Conservation (phyloP, 305 asterid genomes). For the Coffea humblotiana region DNA sequence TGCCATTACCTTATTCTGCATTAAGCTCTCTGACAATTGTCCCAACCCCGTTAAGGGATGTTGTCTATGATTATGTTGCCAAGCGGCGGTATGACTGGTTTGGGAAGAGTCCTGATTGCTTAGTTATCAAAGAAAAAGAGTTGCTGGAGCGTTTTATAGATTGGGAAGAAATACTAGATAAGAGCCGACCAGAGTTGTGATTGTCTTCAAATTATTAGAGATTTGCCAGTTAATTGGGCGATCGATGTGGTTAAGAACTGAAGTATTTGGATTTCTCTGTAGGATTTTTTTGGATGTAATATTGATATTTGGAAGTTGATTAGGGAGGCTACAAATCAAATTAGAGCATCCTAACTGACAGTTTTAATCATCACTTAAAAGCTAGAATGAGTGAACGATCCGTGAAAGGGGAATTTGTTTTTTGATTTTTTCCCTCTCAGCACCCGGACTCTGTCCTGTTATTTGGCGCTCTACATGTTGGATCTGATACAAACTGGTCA, state of each 20-base stretch:
- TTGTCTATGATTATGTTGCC: constrained; percentile 73
- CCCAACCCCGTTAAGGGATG: constrained; percentile 81
- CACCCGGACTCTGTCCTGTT: not conserved
- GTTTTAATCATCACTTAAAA: not conserved
- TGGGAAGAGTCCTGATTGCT: constrained; percentile 72
- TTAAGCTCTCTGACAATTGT: constrained; percentile 55
- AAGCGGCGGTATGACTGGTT: constrained; percentile 75
- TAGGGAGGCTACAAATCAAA: not conserved
- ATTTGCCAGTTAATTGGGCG: not conserved
- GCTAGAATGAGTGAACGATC: not conserved
- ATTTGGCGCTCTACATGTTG: not conserved
- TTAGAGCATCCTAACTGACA: not conserved
- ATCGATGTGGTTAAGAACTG: not conserved
- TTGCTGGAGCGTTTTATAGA: constrained; percentile 82
- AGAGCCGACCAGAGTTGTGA: constrained; percentile 42
- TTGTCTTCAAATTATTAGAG: not conserved
- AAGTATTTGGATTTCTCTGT: not conserved
- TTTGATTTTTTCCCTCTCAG: not conserved
- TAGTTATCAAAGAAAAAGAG: constrained; percentile 72
- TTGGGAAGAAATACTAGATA: constrained; percentile 73
- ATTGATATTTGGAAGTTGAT: not conserved
- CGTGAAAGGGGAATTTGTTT: not conserved
- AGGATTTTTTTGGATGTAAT: not conserved
- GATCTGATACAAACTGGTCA: not conserved
- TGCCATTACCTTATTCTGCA: constrained; percentile 77